Percentiles rank a stretch among this genome's conserved stretches.
These are phyloP conservation scores for Tephrocybe sp. DNA, from an alignment of 768 basidiomycete species.

Conservation along the genomic window DNA sequence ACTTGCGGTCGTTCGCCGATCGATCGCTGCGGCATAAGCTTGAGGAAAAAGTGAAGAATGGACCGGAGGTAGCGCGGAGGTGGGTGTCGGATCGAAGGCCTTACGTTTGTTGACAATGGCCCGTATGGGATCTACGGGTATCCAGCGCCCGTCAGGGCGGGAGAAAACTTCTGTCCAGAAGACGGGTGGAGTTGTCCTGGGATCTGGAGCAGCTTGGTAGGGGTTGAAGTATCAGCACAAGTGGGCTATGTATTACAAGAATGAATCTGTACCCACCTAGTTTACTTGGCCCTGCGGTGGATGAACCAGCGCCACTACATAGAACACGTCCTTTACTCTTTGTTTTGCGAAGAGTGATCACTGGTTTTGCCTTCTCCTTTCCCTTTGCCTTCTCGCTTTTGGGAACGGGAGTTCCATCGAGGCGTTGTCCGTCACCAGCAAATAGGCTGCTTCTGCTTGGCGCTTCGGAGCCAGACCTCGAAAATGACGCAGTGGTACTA, in stretches of 20 bases:
- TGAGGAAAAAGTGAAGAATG: slow-evolving; percentile 20
- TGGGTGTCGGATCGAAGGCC: slow-evolving; percentile 69
- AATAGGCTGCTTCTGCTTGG: slow-evolving; percentile 34
- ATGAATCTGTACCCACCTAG: slow-evolving; percentile 19
- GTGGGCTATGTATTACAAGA: too few relatives aligned
- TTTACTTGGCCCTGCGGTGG: slow-evolving; percentile 17
- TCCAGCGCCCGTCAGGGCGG: slow-evolving; percentile 86
- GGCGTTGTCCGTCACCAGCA: slow-evolving; percentile 38
- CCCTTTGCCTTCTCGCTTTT: slow-evolving; percentile 54
- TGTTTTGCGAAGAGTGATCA: slow-evolving; percentile 58
- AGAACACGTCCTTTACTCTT: slow-evolving; percentile 51
- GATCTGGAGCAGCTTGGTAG: slow-evolving; percentile 44
- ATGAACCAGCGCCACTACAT: slow-evolving; percentile 26
- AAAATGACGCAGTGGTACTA: slow-evolving; percentile 19
- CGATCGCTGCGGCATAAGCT: slow-evolving; percentile 19
- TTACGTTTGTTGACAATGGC: slow-evolving; percentile 78
- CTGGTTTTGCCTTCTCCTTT: slow-evolving; percentile 54
- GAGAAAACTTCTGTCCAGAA: slow-evolving; percentile 99
- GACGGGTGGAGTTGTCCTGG: slow-evolving; percentile 71
- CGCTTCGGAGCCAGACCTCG: slow-evolving; percentile 24
- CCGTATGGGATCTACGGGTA: slow-evolving; percentile 89
- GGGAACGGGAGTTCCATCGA: slow-evolving; percentile 35
- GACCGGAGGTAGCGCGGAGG: slow-evolving; percentile 13
- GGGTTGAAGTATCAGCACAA: not conserved
- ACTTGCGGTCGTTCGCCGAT: slow-evolving; percentile 19